Base-by-base conservation (phyloP, 352 stramenopile genomes). In the Pythium diclinum region DNA sequence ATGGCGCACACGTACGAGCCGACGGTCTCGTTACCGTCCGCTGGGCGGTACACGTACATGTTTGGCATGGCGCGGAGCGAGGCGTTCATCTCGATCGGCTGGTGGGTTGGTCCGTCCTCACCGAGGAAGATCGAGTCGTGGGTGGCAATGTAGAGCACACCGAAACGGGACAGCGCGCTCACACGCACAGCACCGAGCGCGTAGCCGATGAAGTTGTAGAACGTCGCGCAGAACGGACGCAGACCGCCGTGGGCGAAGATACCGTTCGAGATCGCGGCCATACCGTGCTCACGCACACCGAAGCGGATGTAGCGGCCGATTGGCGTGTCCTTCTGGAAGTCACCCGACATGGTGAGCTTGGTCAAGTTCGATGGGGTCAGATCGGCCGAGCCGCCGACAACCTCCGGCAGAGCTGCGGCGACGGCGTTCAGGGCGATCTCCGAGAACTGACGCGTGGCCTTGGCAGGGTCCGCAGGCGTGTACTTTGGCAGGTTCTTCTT, bases 181-280 rank as follows among this genome's bases (percentile, higher is more conserved):
- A 99, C 74, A 67, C 98, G 92, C 66, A 99, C 95, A 28, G 92
- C 87, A 62, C 97, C 97, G 44, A 98, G 71, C 19, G 92, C 96
- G 75, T 99, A 99, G 59, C 97, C 97, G 68, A 98, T 97, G 83
- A 99, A 99, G 83, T 98, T 99, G 74, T 99, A 96, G 82, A 99
- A 99, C 40, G 98, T 99, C 49, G 97, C 97, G 79, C 96, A 98
- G 83, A 99, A 99, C 47, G 98, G 97, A 81, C 91, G 91, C 51
- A 98, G 79, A 51, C 91, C 95, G 59, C 97, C 97, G 78, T 99
- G 98, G 10, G 97, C 95, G 78, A 98, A 98, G 57, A 99, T 85
- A 72, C 98, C 98, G 77, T 99, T 99, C 64, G 79, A 97, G 66
- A 99, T 98, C 19, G 97, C 94, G 40, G 92, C 92, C 98, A 99